Base-by-base conservation (phyloP, 768 basidiomycete species). In the Coprinellus aureogranulatus region DNA sequence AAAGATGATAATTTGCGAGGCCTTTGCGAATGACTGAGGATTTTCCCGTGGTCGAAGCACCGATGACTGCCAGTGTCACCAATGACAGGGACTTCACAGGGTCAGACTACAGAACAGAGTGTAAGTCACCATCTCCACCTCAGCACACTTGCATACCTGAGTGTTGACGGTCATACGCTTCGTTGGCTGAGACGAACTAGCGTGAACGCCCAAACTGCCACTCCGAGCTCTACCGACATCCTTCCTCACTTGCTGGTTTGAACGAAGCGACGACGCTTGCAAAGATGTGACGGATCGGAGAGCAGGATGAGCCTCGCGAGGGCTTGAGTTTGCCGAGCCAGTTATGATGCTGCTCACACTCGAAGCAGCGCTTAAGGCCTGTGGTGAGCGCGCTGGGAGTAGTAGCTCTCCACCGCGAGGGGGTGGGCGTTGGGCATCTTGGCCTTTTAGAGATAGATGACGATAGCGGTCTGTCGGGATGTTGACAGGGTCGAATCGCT, bases 11-110 rank as follows among this genome's bases (percentile, higher is more conserved):
- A 2, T 79, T 76, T 61, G 83, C 85, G 55, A 94, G 76, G 11
- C 92, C 94, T 67, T 87, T 88, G 34, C 78, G 77, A 60, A 97
- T 90, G 50, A 92, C 80, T 2, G 85, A 83, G 1, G 91, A 88
- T 73, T 98, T 98, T 59, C 95, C 96, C 59, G 90, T 93, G 31
- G 86, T 82, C 39, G 79, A 70, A 12, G 84, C 80, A 14, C 96
- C 96, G 39, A 95, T 79, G 31, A 98, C 86, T 30, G 87, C 87
- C 28, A 98, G 75, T 9, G 86, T 84, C 49, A 89, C 69, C 39
- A 34, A 27, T 45, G 54, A 49, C 47, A 30, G 27, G 28, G 31
- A 18, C 48, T 54, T 42, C 40, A 51, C 9, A 28, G 37, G 58
- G 18, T 40, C 42, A 31, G 42, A 11, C 59, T 62, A 26, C 20